These are phyloP conservation scores for Amanita molliuscula DNA, from an alignment of 768 basidiomycete genomes.

Conservation along the genomic window DNA sequence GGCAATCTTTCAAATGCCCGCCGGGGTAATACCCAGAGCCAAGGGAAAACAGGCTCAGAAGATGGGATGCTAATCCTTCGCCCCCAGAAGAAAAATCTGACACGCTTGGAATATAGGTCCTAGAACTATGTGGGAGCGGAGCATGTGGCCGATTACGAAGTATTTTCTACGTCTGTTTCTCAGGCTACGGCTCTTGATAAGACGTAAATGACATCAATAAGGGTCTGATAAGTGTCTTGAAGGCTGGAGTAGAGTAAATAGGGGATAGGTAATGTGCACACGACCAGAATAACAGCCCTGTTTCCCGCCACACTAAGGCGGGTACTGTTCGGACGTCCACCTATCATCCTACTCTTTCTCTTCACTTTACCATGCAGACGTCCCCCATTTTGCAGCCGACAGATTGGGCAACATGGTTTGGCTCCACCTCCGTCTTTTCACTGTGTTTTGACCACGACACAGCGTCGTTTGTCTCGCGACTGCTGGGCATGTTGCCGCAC, in stretches of 20 bases:
- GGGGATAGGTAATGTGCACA: not conserved
- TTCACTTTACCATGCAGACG: slow-evolving; percentile 3
- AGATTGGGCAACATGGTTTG: slow-evolving; percentile 17
- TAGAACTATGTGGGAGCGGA: too few species aligned
- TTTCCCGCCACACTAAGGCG: too few species aligned
- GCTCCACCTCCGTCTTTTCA: slow-evolving; percentile 11
- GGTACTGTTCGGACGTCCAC: too few species aligned
- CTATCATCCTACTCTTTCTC: not conserved
- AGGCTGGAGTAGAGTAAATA: not conserved
- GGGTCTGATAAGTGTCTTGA: not conserved
- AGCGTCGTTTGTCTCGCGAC: slow-evolving; percentile 36
- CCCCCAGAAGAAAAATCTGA: too few species aligned
- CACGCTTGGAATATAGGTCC: too few species aligned
- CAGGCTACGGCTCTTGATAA: too few species aligned
- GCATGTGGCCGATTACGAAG: too few species aligned
- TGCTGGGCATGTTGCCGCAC: slow-evolving; percentile 47
- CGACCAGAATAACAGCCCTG: not conserved
- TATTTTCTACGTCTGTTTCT: too few species aligned
- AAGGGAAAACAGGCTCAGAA: too few species aligned
- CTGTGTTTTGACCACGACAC: slow-evolving; percentile 36
- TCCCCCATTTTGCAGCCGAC: not conserved
- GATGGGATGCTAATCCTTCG: too few species aligned
- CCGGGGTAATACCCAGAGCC: too few species aligned
- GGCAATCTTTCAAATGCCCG: too few species aligned
- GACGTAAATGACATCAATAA: not conserved